phyloP scores from a whole-genome alignment of 2,329 filamentous ascomycete genomes.

The Clonostachys byssicola region DNA sequence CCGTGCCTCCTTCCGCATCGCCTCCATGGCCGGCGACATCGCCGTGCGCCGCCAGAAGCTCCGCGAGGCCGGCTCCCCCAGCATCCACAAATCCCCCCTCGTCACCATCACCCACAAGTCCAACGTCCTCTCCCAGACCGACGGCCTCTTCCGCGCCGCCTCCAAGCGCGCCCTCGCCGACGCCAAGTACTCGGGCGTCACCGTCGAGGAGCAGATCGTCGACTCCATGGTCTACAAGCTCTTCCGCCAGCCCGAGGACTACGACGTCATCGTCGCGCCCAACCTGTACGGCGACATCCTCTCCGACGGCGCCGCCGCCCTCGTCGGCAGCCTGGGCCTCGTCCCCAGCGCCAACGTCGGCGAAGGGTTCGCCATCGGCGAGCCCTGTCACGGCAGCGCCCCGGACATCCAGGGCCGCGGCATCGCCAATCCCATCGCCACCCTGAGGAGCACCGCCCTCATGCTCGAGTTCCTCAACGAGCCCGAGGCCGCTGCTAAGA shows the following conservation, averaged over 20 bases:
- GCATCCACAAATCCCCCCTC: slow-evolving; percentile 64
- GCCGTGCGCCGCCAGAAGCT: slow-evolving; percentile 82
- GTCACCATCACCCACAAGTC: slow-evolving; percentile 98
- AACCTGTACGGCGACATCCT: slow-evolving; percentile 98
- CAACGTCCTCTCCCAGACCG: slow-evolving; percentile 94
- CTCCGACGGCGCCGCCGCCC: slow-evolving; percentile 89
- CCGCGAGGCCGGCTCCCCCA: slow-evolving; percentile 51
- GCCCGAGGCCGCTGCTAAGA: slow-evolving; percentile 79
- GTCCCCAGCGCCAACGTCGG: slow-evolving; percentile 96
- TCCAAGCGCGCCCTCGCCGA: slow-evolving; percentile 69
- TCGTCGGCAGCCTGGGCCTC: slow-evolving; percentile 87
- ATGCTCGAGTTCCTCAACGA: slow-evolving; percentile 97
- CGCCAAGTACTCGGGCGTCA: slow-evolving; percentile 55
- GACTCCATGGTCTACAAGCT: slow-evolving; percentile 99
- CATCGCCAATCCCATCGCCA: slow-evolving; percentile 96
- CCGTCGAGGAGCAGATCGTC: slow-evolving; percentile 94
- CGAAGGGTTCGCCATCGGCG: slow-evolving; percentile 89
- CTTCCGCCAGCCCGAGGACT: slow-evolving; percentile 89
- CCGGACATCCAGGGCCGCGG: slow-evolving; percentile 91
- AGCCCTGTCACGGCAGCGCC: slow-evolving; percentile 95
- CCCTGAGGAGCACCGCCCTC: slow-evolving; percentile 81
- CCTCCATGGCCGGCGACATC: slow-evolving; percentile 91
- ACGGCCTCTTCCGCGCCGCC: slow-evolving; percentile 87
- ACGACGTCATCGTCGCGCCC: slow-evolving; percentile 96
- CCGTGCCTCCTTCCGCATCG: slow-evolving; percentile 79